Evolutionary conservation across 2,329 filamentous ascomycete genomes (phyloP), one percentile per base, ranked within the genome.

Genomic region (Chaetomiaceae sp.): DNA sequence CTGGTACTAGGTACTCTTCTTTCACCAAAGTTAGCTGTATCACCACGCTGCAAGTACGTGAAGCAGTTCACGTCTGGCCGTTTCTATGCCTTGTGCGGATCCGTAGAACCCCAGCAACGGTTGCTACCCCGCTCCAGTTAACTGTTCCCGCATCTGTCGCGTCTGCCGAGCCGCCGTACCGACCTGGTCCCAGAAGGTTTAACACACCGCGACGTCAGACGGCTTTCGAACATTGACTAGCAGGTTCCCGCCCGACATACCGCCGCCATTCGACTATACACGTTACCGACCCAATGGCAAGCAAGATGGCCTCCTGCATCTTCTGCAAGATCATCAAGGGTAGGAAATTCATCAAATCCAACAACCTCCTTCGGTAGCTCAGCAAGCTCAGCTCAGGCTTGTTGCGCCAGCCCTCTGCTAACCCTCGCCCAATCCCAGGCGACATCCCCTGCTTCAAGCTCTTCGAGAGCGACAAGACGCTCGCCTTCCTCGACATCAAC

Each of bases 261-360:
- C 18, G 8, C n/a, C 19, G 4, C 12, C 26, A n/a, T n/a, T n/a
- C n/a, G n/a, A n/a, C 29, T 29, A 4, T 14, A 22, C 6, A 18
- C 36, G 83, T n/a, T 79, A 79, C 79, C 84, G 84, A 81, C 79
- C 81, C 78, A 79, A 65, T 65, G 60, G 51, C 58, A 30, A 64
- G 55, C 48, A 70, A 58, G 50, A 78, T 79, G 72, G 76, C 83
- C 44, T 74, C 55, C 53, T 98, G 93, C 66, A 88, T 97, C 63
- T 98, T 98, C 74, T 98, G 93, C 78, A 95, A 88, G 68, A 97
- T 98, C 65, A 85, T 98, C 73, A 94, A 95, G 78, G 91, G 91
- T 40, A 49, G 51, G 50, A 41, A 44, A 14, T 27, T 41, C 24
- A 40, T 30, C 33, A 12, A 11, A 40, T 33, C 26, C 27, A n/a